Percentiles rank a stretch among this genome's conserved stretches.
These are phyloP conservation scores for Fusarium nodosum DNA, from an alignment of 2,329 filamentous ascomycete species.

Conservation along the genomic window DNA sequence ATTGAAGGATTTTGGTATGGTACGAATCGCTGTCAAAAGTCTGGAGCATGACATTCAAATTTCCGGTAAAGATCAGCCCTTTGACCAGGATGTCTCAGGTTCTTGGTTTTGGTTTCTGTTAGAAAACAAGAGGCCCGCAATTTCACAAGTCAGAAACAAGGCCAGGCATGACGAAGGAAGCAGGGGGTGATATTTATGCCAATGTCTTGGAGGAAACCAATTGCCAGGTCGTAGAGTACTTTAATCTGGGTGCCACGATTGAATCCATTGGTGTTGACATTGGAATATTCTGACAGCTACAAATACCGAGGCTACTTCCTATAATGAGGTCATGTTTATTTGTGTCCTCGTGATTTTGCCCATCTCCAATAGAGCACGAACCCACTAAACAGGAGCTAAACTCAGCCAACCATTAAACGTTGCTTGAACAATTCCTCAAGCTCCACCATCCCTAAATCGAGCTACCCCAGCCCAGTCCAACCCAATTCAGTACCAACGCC, in stretches of 20 bases:
- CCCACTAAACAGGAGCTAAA: neutral
- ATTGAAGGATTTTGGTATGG: neutral
- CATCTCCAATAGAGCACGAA: too few relatives aligned
- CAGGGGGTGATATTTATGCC: neutral
- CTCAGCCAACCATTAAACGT: constrained; percentile 26
- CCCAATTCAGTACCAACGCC: constrained; percentile 20
- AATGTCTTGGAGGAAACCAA: too few relatives aligned
- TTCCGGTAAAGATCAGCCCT: constrained; percentile 33
- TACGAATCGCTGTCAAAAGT: constrained; percentile 15
- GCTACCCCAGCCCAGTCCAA: constrained; percentile 22
- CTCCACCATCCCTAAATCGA: constrained; percentile 28
- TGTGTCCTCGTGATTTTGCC: constrained; percentile 40
- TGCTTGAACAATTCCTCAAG: neutral
- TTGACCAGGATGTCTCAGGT: constrained; percentile 31
- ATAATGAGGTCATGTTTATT: constrained; percentile 45
- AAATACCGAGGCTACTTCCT: constrained; percentile 5
- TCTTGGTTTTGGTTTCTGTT: constrained; percentile 12
- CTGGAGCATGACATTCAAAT: constrained; percentile 14
- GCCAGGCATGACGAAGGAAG: constrained; percentile 13
- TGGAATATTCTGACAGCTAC: neutral
- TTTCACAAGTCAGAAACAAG: constrained; percentile 44
- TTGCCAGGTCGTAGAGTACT: too few relatives aligned
- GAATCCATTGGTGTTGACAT: constrained; percentile 10
- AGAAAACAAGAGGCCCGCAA: constrained; percentile 24
- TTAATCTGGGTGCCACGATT: neutral